These are phyloP conservation scores for Salicornia ramosissima DNA, from an alignment of 148 eudicot species.

Conservation along the genomic window DNA sequence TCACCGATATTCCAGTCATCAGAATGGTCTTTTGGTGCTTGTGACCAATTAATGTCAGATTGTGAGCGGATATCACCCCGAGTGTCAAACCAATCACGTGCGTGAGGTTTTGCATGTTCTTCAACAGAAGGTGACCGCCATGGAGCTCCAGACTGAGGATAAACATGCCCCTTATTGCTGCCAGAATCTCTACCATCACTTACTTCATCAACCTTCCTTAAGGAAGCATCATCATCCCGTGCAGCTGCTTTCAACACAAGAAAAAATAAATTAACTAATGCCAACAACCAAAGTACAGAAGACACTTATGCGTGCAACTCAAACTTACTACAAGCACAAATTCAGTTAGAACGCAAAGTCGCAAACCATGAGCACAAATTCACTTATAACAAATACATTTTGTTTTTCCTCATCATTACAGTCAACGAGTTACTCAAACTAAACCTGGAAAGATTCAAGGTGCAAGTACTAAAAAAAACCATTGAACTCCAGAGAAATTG, in stretches of 20 bases:
- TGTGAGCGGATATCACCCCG: constrained; percentile 34
- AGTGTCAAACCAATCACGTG: constrained; percentile 40
- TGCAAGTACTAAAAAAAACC: background rate
- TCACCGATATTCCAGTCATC: constrained; percentile 40
- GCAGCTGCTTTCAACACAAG: constrained; percentile 32
- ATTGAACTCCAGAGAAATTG: background rate
- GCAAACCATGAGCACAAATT: background rate
- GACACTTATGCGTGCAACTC: background rate
- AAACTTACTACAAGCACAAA: background rate
- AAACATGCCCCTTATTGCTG: constrained; percentile 32
- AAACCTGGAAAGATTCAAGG: background rate
- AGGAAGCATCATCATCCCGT: constrained; percentile 34
- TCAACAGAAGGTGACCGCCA: constrained; percentile 45
- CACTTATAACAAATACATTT: background rate
- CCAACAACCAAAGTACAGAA: background rate
- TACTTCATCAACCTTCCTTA: constrained; percentile 40
- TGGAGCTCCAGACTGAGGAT: constrained; percentile 36
- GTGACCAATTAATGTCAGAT: constrained; percentile 47
- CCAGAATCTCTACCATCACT: constrained; percentile 33
- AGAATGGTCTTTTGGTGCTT: constrained; percentile 38
- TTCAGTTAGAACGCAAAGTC: too few species aligned
- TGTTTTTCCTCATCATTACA: background rate
- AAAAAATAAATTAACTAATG: constrained; percentile 1
- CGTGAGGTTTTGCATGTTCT: constrained; percentile 33
- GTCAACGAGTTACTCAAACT: background rate